A percentile compares a stretch with the other conserved stretches of the same genome.
phyloP scores from a whole-genome alignment of 352 stramenopile genomes.

The Phytopythium montanum region DNA sequence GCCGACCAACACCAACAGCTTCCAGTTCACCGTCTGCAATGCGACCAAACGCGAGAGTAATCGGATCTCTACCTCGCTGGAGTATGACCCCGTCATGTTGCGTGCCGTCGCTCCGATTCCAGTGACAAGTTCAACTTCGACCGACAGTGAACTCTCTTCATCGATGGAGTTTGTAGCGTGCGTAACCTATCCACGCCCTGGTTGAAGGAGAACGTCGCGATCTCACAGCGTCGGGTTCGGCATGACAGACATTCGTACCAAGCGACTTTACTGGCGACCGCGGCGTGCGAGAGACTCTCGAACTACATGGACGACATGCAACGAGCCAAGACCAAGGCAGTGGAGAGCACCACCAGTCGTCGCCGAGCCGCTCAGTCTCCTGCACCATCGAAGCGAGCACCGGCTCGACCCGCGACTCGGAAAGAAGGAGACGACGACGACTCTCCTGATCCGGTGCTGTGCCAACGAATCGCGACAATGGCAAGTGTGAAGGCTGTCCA shows the following conservation, averaged over 20 bases:
- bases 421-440: constrained; percentile 2
- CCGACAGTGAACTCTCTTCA: constrained; percentile 7
- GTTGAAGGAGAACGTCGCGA: not conserved
- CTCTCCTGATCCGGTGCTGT: constrained; percentile 31
- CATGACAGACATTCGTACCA: constrained; percentile 27
- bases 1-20: constrained; percentile 5
- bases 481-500: constrained; percentile 7
- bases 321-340: not conserved
- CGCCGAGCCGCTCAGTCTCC: not conserved
- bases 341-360: not conserved
- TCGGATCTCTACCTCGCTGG: not conserved
- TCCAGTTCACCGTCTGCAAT: not conserved
- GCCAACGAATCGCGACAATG: constrained; percentile 28
- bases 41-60: not conserved
- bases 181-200: not conserved
- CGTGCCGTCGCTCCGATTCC: not conserved
- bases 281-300: constrained; percentile 12
- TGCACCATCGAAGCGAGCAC: not conserved
- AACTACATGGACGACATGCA: constrained; percentile 12
- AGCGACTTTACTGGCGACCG: constrained; percentile 23
- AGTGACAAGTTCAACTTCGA: not conserved
- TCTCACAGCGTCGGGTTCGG: not conserved
- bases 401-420: not conserved
- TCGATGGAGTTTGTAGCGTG: constrained; percentile 30
- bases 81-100: not conserved